Evolutionary conservation across 148 eudicot genomes (phyloP).

Genomic region (Camellia japonica): DNA sequence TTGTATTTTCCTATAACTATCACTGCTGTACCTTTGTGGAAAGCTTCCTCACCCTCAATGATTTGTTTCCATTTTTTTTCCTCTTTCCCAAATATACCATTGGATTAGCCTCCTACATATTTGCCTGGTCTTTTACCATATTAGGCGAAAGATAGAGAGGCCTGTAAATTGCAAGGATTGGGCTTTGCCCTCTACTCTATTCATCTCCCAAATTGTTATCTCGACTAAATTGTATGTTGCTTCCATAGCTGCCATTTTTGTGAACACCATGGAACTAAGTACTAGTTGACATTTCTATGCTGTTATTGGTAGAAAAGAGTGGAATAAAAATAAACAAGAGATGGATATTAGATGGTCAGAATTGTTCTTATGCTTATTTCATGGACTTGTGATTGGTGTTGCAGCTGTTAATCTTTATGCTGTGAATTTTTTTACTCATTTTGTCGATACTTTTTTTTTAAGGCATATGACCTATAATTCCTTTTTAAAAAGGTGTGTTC

Average conservation of each 20-base stretch:
- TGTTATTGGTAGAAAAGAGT: constrained; percentile 11
- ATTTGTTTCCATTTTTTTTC: neutral
- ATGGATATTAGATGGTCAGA: neutral
- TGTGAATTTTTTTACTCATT: no score
- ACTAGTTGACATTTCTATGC: constrained; percentile 1
- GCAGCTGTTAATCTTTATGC: no score
- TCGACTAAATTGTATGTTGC: neutral
- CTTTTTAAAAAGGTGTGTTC: no score
- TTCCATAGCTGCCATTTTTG: constrained; percentile 12
- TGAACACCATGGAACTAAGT: constrained; percentile 11
- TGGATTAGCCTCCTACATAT: constrained; percentile 24
- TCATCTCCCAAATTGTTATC: neutral
- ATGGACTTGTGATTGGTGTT: neutral
- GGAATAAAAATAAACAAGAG: neutral
- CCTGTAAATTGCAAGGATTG: constrained; percentile 28
- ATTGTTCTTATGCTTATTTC: neutral
- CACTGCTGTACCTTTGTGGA: no score
- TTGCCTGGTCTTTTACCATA: constrained; percentile 20
- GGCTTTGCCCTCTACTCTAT: neutral
- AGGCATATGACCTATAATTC: no score
- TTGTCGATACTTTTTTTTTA: no score
- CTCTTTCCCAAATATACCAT: constrained; percentile 11
- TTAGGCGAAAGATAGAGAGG: constrained; percentile 18
- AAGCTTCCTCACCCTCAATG: neutral
- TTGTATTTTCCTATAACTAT: no score